Evolutionary conservation across 768 basidiomycete genomes (phyloP).

Genomic region (Tricholoma terreum): DNA sequence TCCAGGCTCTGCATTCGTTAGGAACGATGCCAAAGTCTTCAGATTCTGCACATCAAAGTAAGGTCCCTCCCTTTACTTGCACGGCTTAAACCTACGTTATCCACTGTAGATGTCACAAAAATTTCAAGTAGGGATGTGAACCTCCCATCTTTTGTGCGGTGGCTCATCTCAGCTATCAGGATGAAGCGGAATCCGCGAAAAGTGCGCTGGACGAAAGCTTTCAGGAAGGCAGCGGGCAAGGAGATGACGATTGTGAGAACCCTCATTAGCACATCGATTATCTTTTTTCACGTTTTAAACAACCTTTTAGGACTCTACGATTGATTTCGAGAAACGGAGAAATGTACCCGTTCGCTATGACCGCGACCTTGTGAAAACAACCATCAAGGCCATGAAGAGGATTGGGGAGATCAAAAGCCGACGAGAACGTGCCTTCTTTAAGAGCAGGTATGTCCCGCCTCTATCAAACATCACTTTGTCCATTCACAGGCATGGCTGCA

Average conservation of each 20-base stretch:
- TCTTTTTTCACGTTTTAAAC: neutral
- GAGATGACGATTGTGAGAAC: conserved; percentile 96
- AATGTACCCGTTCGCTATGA: conserved; percentile 97
- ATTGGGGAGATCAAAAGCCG: conserved; percentile 87
- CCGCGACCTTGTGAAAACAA: conserved; percentile 88
- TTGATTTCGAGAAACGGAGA: conserved; percentile 98
- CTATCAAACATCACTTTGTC: neutral
- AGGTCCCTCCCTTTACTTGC: conserved; percentile 23
- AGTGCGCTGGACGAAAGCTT: conserved; percentile 99
- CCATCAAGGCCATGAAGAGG: conserved; percentile 95
- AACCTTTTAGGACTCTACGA: conserved; percentile 80
- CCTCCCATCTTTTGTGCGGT: neutral
- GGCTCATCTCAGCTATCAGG: conserved; percentile 36
- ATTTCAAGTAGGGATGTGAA: conserved; percentile 79
- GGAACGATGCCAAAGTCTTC: conserved; percentile 98
- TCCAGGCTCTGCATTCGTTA: conserved; percentile 88
- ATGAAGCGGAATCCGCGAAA: conserved; percentile 99
- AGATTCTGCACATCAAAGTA: conserved; percentile 98
- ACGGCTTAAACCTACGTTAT: neutral
- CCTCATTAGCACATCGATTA: neutral
- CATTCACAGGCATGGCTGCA: conserved; percentile 28
- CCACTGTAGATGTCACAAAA: conserved; percentile 85
- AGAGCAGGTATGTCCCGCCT: conserved; percentile 60
- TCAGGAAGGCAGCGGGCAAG: conserved; percentile 97
- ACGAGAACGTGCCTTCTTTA: conserved; percentile 95